Evolutionary conservation across 1,284 basidiomycete genomes (phyloP).

Genomic region (Hemileccinum hortonii): DNA sequence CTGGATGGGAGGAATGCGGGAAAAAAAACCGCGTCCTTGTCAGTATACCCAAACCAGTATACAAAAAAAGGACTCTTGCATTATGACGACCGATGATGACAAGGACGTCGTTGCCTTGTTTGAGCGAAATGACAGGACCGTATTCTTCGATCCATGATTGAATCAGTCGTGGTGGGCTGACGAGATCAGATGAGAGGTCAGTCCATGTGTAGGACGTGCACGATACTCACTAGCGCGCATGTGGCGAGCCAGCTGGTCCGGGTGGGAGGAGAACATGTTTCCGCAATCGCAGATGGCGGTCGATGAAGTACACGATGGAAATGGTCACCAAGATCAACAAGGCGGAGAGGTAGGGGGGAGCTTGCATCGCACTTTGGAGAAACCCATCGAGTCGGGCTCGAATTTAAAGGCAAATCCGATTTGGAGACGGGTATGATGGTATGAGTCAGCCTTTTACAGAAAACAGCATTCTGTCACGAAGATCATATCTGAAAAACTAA

Average conservation of each 20-base stretch:
- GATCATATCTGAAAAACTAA: too few relatives aligned
- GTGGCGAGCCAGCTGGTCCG: slow-evolving; percentile 23
- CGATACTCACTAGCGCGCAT: slow-evolving; percentile 20
- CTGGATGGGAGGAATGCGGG: slow-evolving; percentile 18
- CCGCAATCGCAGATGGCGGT: background rate
- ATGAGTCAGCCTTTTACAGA: too few relatives aligned
- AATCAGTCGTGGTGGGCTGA: slow-evolving; percentile 23
- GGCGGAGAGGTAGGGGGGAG: background rate
- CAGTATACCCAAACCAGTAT: background rate
- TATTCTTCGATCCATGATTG: slow-evolving; percentile 39
- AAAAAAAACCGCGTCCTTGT: background rate
- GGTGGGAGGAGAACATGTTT: slow-evolving; percentile 22
- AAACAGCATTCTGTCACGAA: too few relatives aligned
- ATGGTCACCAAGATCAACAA: background rate
- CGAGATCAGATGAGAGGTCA: background rate
- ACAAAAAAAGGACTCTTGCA: slow-evolving; percentile 13
- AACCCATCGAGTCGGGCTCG: background rate
- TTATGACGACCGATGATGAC: slow-evolving; percentile 38
- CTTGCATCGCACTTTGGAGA: background rate
- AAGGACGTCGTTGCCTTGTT: slow-evolving; percentile 30
- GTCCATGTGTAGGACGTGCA: background rate
- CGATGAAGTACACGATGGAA: slow-evolving; percentile 9
- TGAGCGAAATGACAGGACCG: slow-evolving; percentile 38
- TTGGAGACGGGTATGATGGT: too few relatives aligned
- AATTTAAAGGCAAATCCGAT: background rate